phyloP scores from a whole-genome alignment of 2,329 filamentous ascomycete species.

The Fusarium hainanense region DNA sequence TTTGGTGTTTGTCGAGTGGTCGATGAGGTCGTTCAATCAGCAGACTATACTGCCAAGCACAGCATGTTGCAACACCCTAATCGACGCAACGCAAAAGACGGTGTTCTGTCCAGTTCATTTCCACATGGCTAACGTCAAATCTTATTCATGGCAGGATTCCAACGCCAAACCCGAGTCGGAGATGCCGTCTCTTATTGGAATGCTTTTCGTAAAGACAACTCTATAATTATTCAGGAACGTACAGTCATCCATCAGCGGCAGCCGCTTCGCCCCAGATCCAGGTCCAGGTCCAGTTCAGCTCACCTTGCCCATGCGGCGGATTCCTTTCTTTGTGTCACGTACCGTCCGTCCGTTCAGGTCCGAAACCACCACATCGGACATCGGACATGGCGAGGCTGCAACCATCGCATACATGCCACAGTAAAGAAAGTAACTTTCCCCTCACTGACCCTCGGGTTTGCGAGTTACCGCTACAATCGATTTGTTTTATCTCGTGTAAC shows the following conservation, averaged over 20 bases:
- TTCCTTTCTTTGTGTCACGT: slow-evolving; percentile 8
- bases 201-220: slow-evolving; percentile 28
- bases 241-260: slow-evolving; percentile 16
- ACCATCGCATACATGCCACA: slow-evolving; percentile 9
- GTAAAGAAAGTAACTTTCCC: slow-evolving; percentile 7
- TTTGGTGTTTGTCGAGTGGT: background rate
- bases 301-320: slow-evolving; percentile 26
- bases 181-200: slow-evolving; percentile 33
- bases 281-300: slow-evolving; percentile 37
- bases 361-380: slow-evolving; percentile 33
- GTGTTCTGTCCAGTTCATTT: slow-evolving; percentile 23
- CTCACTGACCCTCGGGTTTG: background rate
- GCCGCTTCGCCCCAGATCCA: slow-evolving; percentile 30
- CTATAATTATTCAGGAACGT: slow-evolving; percentile 14
- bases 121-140: slow-evolving; percentile 24
- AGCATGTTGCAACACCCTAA: background rate
- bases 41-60: background rate
- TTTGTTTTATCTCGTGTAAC: slow-evolving; percentile 5
- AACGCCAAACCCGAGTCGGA: slow-evolving; percentile 27
- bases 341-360: slow-evolving; percentile 14
- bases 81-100: background rate
- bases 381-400: slow-evolving; percentile 33
- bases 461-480: background rate
- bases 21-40: slow-evolving; percentile 7
- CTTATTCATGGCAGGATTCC: slow-evolving; percentile 23